These are phyloP conservation scores for Suhomyces xylopsoci DNA, from an alignment of 805 yeast species.

Conservation along the genomic window DNA sequence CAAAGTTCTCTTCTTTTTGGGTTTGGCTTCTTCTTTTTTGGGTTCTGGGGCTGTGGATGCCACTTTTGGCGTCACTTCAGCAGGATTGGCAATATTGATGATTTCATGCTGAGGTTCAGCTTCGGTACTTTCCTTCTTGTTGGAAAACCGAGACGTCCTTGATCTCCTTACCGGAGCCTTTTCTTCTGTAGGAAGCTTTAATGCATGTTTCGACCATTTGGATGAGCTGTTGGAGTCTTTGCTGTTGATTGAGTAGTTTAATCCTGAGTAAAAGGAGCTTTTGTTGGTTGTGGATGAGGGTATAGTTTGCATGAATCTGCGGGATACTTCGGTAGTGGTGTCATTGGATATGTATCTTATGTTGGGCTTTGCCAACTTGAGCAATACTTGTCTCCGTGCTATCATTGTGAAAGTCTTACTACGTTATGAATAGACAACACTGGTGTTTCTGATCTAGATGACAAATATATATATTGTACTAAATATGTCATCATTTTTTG, in stretches of 20 bases:
- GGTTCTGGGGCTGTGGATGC: conserved; percentile 8
- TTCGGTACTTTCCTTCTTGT: conserved; percentile 1
- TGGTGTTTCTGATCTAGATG: background rate
- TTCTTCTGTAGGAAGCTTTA: conserved; percentile 15
- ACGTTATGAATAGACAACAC: background rate
- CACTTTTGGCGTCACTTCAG: conserved; percentile 7
- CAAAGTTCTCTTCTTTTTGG: conserved; percentile 56
- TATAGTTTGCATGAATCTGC: conserved; percentile 36
- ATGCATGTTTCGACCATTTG: conserved; percentile 34
- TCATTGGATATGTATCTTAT: conserved; percentile 20
- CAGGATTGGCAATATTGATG: conserved; percentile 3
- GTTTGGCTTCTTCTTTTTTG: conserved; percentile 7
- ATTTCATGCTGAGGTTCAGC: background rate
- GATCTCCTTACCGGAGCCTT: conserved; percentile 25
- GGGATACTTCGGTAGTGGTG: conserved; percentile 19
- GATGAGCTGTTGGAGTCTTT: conserved; percentile 7
- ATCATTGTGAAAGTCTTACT: conserved; percentile 4
- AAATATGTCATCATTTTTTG: background rate
- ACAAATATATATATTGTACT: background rate
- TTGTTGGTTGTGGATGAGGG: conserved; percentile 18
- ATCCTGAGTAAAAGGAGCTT: conserved; percentile 9
- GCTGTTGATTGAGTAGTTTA: conserved; percentile 11
- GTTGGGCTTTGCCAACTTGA: background rate
- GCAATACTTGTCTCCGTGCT: conserved; percentile 8
- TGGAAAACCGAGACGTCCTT: conserved; percentile 27